phyloP scores from a whole-genome alignment of 1,284 basidiomycete genomes.

The Cystobasidium pallidum region DNA sequence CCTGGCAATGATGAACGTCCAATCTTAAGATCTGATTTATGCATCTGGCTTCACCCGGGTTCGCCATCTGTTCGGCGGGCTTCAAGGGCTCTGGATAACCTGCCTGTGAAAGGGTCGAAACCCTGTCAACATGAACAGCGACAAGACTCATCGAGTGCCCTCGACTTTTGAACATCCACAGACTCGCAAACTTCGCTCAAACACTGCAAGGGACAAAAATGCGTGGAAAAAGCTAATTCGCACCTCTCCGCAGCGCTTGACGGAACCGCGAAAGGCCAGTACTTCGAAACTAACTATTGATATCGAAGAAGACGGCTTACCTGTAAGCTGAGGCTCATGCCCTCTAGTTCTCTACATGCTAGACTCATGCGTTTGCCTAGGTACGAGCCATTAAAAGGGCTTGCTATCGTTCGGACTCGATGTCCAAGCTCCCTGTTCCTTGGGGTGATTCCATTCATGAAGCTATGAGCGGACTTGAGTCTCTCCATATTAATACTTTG shows the following conservation, averaged over 20 bases:
- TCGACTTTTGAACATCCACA: not conserved
- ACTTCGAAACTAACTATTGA: conserved; percentile 18
- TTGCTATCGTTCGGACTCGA: not conserved
- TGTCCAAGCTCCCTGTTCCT: not conserved
- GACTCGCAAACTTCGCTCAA: conserved; percentile 3
- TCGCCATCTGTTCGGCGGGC: conserved; percentile 21
- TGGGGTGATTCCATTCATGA: not conserved
- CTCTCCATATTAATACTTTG: not conserved
- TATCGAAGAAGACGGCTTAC: not conserved
- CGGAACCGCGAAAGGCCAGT: conserved; percentile 3
- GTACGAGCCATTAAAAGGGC: not conserved
- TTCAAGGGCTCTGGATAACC: not conserved
- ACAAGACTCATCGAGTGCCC: not conserved
- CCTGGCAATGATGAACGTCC: no score
- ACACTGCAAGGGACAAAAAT: not conserved
- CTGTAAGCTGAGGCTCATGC: not conserved
- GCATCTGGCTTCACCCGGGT: not conserved
- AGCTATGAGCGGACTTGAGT: conserved; percentile 11
- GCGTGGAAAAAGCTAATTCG: conserved; percentile 10
- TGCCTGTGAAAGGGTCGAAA: not conserved
- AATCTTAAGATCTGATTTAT: no score
- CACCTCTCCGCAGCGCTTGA: not conserved
- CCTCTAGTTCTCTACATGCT: not conserved
- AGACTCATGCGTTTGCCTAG: not conserved
- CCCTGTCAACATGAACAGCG: not conserved